Base-by-base conservation (phyloP, 257 asterid genomes). In the Thymus mandschuricus region DNA sequence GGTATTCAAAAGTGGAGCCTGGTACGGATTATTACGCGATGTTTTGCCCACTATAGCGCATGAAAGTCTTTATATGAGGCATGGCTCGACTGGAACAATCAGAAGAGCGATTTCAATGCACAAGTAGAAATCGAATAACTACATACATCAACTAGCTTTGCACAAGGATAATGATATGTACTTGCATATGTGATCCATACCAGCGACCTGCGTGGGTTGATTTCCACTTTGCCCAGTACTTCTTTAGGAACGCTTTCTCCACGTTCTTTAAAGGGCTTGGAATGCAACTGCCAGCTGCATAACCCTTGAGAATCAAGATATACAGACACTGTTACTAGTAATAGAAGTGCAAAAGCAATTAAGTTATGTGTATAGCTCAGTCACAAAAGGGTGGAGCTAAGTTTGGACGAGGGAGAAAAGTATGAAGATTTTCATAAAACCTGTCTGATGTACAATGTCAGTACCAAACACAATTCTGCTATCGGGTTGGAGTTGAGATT, bases 21-120 rank as follows among this genome's bases (percentile, higher is more conserved):
- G 60, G 65, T 1, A 30, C 11, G 69, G 76, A 75, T 46, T 51
- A 91, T 81, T 89, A 94, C 99, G 98, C 99, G 8, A 94, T 81
- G 81, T 85, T 85, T 88, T 94, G 99, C 73, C 92, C 96, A 43
- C 82, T 89, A 73, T 94, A 91, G 55, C 99, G 97, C 6, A 83
- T 67, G 81, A 94, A 94, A 3, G 97, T 89, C 90, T 94, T 94
- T 77, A 94, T 91, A 78, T 94, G 99, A 76, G 99, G 97, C 98
- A 94, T 94, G 70, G 99, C 99, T 44, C 92, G 97, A 75, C 99
- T 94, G 90, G 12, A 74, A 72, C 48, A 78, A 58, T 56, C 45
- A 61, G 66, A 60, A 30, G 30, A 72, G 46, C 34, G 40, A 78
- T 64, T 79, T 34, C 54, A 64, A 62, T 59, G 70, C 51, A 60